A percentile compares a stretch with the other conserved stretches of the same genome.
These are phyloP conservation scores for Kazachstania bromeliacearum DNA, from an alignment of 805 yeast species.

Conservation along the genomic window DNA sequence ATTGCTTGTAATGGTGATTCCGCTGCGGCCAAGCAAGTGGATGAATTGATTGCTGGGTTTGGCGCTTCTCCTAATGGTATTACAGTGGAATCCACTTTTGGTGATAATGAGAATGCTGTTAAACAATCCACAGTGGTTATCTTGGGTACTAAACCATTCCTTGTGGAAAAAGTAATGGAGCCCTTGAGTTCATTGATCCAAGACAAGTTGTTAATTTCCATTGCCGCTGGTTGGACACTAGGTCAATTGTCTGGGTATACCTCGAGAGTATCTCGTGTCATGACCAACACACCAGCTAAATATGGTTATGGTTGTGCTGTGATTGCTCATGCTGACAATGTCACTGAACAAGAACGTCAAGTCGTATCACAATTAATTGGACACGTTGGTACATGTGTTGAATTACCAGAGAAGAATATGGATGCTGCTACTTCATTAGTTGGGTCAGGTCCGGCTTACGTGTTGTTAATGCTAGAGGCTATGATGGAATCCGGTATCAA, in stretches of 20 bases:
- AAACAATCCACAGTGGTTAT: constrained; percentile 58
- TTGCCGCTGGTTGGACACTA: constrained; percentile 90
- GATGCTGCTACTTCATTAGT: constrained; percentile 93
- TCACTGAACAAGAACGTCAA: constrained; percentile 32
- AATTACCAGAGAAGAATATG: constrained; percentile 82
- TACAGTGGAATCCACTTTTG: constrained; percentile 43
- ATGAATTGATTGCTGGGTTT: constrained; percentile 37
- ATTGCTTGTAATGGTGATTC: constrained; percentile 56
- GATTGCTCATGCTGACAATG: constrained; percentile 58
- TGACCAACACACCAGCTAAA: constrained; percentile 96
- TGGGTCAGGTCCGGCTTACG: constrained; percentile 96
- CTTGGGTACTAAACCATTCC: constrained; percentile 82
- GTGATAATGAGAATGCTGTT: constrained; percentile 51
- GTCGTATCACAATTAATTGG: constrained; percentile 37
- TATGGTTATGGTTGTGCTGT: constrained; percentile 92
- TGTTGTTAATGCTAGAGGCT: constrained; percentile 80
- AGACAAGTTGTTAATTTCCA: constrained; percentile 59
- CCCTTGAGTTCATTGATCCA: constrained; percentile 38
- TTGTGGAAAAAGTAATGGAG: constrained; percentile 53
- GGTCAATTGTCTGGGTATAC: constrained; percentile 49
- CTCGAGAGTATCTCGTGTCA: constrained; percentile 67
- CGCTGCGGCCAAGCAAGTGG: constrained; percentile 41
- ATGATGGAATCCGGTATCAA: constrained; percentile 89
- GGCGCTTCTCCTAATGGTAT: constrained; percentile 37
- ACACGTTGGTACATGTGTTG: constrained; percentile 54